Evolutionary conservation across 176 grass and related monocot genomes (phyloP).

Genomic region (Oryza australiensis): DNA sequence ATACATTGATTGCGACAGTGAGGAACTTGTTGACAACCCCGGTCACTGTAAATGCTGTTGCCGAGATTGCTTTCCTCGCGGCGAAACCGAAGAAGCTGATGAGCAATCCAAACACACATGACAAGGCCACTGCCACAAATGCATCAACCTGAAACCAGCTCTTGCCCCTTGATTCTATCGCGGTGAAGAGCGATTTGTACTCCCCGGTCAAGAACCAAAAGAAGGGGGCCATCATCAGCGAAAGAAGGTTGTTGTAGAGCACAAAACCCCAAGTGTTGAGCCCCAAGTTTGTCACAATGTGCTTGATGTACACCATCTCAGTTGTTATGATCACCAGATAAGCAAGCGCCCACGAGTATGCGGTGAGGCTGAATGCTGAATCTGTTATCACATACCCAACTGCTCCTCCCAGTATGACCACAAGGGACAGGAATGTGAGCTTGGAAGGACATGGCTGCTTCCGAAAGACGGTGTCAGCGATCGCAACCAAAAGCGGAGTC

Average conservation of each 20-base stretch:
- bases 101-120: slow-evolving; percentile 70
- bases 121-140: slow-evolving; percentile 62
- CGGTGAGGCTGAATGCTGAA: slow-evolving; percentile 72
- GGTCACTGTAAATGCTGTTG: slow-evolving; percentile 84
- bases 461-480: slow-evolving; percentile 74
- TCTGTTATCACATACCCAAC: slow-evolving; percentile 83
- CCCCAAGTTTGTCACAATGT: slow-evolving; percentile 68
- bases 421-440: slow-evolving; percentile 79
- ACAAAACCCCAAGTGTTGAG: slow-evolving; percentile 91
- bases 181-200: slow-evolving; percentile 40
- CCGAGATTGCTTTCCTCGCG: slow-evolving; percentile 71
- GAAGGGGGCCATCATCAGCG: slow-evolving; percentile 61
- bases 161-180: slow-evolving; percentile 32
- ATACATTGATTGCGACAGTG: slow-evolving; percentile 77
- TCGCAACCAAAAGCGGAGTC: slow-evolving; percentile 80
- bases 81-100: slow-evolving; percentile 93
- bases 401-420: slow-evolving; percentile 71
- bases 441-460: slow-evolving; percentile 80
- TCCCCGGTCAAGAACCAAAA: slow-evolving; percentile 85
- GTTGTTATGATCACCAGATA: slow-evolving; percentile 83
- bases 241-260: slow-evolving; percentile 76
- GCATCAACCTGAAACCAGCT: slow-evolving; percentile 62
- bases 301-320: slow-evolving; percentile 95
- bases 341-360: slow-evolving; percentile 79
- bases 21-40: slow-evolving; percentile 89